phyloP scores from a whole-genome alignment of 306 rosid species.

The Glycine latifolia region DNA sequence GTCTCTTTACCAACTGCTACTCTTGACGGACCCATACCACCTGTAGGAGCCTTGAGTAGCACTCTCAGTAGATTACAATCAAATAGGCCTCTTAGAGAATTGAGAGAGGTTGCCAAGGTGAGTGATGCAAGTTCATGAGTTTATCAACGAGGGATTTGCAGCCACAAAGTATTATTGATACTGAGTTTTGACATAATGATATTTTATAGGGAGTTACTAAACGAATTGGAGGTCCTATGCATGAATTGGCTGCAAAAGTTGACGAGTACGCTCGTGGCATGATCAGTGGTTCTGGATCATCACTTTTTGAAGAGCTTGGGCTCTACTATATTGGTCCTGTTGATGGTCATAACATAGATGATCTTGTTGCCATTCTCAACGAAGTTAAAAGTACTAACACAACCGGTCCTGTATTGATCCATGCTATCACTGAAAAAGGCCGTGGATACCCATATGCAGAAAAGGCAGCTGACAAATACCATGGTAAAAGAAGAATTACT shows the following conservation, averaged over 20 bases:
- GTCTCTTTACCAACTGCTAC: conserved; percentile 95
- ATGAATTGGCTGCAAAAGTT: conserved; percentile 97
- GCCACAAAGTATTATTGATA: conserved; percentile 21
- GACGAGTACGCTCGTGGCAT: conserved; percentile 99
- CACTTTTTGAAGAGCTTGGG: conserved; percentile 97
- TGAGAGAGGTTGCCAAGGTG: conserved; percentile 98
- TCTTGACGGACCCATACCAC: conserved; percentile 90
- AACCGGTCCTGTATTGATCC: conserved; percentile 94
- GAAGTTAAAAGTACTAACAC: conserved; percentile 89
- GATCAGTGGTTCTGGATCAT: conserved; percentile 94
- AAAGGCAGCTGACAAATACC: conserved; percentile 90
- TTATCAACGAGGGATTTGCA: background rate
- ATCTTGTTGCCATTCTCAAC: conserved; percentile 80
- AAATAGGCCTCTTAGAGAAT: conserved; percentile 90
- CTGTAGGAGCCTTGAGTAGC: conserved; percentile 98
- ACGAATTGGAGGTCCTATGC: conserved; percentile 92
- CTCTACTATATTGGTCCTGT: conserved; percentile 98
- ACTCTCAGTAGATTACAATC: conserved; percentile 94
- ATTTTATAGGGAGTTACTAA: conserved; percentile 85
- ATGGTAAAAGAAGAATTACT: conserved; percentile 61
- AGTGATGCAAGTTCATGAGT: conserved; percentile 41
- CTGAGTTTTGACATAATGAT: conserved; percentile 40
- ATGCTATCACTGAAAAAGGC: conserved; percentile 93
- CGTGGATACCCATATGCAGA: conserved; percentile 98
- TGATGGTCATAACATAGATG: conserved; percentile 96